A percentile compares a stretch with the other conserved stretches of the same genome.
phyloP scores from a whole-genome alignment of 2,329 filamentous ascomycete species.

The Colletotrichum sp. region DNA sequence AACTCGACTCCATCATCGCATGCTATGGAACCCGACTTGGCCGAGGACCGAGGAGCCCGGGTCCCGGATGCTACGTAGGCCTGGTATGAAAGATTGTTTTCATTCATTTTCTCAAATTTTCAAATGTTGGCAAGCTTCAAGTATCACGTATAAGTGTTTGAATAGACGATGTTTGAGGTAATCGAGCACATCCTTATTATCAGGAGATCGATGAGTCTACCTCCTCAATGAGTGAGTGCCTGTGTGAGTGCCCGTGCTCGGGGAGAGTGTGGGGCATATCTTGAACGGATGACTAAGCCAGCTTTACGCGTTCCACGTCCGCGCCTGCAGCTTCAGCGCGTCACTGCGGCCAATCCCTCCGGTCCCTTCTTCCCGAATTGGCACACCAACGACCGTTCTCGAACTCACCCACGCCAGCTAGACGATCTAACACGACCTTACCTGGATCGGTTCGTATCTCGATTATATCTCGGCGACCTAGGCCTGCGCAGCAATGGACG shows the following conservation, averaged over 20 bases:
- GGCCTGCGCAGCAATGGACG: background rate
- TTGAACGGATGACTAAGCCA: background rate
- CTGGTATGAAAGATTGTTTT: too few relatives aligned
- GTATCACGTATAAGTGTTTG: background rate
- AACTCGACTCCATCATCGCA: too few relatives aligned
- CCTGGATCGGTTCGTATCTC: background rate
- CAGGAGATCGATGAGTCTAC: background rate
- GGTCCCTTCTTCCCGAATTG: background rate
- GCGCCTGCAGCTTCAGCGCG: background rate
- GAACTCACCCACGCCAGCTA: background rate
- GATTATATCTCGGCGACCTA: background rate
- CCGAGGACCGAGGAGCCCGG: too few relatives aligned
- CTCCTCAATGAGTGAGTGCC: background rate
- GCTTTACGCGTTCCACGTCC: background rate
- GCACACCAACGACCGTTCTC: background rate
- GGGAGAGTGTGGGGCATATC: background rate
- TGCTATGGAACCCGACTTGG: too few relatives aligned
- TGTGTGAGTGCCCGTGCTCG: background rate
- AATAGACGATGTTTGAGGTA: rapidly evolving
- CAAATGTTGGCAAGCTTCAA: too few relatives aligned
- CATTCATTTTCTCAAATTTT: too few relatives aligned
- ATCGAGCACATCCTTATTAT: background rate
- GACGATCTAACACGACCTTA: background rate
- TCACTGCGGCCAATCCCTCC: background rate
- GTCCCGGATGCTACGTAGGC: too few relatives aligned